Base-by-base conservation (phyloP, 179 eudicot genomes). In the Beta corolliflora region DNA sequence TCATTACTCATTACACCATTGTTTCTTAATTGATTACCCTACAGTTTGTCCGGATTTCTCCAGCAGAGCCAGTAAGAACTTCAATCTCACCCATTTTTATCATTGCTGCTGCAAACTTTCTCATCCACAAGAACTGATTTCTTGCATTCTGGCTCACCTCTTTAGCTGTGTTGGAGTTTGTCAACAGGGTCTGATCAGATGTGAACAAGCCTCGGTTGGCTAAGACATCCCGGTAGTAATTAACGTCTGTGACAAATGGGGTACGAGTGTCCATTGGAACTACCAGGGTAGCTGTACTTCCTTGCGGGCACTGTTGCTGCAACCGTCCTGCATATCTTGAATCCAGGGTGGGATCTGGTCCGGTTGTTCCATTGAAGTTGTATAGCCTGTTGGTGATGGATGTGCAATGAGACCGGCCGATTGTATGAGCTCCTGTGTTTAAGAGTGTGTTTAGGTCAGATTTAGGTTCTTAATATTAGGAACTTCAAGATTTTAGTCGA, bases 401-500 rank as follows among this genome's bases (percentile, higher is more conserved):
- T 13, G 95, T 80, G 92, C 98, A 94, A 64, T 94, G 98, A 41
- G 98, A 81, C 7, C 91, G 83, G 4, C 98, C 98, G 7, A 94
- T 87, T 23, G 97, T 91, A 81, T 94, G 98, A 19, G 93, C 96
- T 46, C 97, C 98, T 93, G 89, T 72, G 36, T 19, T 72, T 31
- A 73, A 48, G 58, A 81, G 46, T 48, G 16, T 16, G 19, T 60
- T 66, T 71, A 76, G 50, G 72, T 68, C 52, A 68, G 72, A 16
- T 68, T 8, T 15, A 68, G 44, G 66, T 21, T 3, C 66, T 61
- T 25, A 23, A 61, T 3, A 61, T 10, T n/a, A 61, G 10, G 12
- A 21, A 60, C 64, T 60, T 60, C 0, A 48, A 60, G 64, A 3
- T 60, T 60, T 8, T 7, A 59, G 64, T 59, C 9, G 9, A 48